Percentiles rank a stretch among this genome's conserved stretches.
Evolutionary conservation across 352 stramenopile genomes (phyloP).

Genomic region (Blastocystis sp.): DNA sequence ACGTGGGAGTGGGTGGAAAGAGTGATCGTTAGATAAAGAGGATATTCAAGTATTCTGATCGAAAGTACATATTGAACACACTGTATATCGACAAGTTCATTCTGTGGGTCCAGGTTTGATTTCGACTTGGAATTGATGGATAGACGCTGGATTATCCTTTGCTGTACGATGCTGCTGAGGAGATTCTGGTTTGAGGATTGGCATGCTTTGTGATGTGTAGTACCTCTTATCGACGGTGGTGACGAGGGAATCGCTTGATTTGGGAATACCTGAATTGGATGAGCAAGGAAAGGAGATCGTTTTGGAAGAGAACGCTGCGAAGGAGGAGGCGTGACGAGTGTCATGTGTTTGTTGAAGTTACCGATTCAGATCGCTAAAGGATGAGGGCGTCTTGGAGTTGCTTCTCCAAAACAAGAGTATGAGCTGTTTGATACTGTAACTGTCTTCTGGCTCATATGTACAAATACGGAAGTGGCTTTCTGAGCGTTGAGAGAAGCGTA

Average conservation of each 20-base stretch:
- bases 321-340: neutral
- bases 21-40: conserved; percentile 80
- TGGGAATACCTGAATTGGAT: conserved; percentile 54
- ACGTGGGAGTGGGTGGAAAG: neutral
- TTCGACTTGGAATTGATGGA: neutral
- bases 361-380: too few species aligned
- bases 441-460: too few species aligned
- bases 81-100: conserved; percentile 91
- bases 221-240: conserved; percentile 20
- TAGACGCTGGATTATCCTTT: conserved; percentile 50
- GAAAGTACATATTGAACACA: conserved; percentile 92
- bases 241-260: conserved; percentile 16
- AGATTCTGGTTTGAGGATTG: conserved; percentile 11
- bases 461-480: too few species aligned
- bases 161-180: conserved; percentile 45
- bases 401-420: too few species aligned
- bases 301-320: neutral
- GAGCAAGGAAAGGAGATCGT: conserved; percentile 33
- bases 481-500: too few species aligned
- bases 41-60: conserved; percentile 91
- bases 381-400: too few species aligned
- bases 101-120: conserved; percentile 49
- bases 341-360: neutral
- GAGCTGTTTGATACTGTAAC: too few species aligned
- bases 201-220: neutral